Evolutionary conservation across 2,329 filamentous ascomycete genomes (phyloP).

Genomic region (Phaeosphaeriaceae sp.): DNA sequence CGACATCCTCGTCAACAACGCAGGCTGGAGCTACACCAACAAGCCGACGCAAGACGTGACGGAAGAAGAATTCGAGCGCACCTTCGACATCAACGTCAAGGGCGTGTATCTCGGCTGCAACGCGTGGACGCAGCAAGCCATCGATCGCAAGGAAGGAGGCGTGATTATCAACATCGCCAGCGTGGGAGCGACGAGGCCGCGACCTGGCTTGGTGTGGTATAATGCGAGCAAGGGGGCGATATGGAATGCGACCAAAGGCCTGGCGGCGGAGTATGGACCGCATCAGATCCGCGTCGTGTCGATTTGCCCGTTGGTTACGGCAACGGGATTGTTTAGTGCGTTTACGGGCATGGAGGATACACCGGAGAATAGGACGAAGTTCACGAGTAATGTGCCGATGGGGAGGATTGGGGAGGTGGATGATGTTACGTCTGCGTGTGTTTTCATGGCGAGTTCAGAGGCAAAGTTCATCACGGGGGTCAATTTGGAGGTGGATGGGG

Average conservation of each 20-base stretch:
- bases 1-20: constrained; percentile 68
- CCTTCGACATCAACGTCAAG: constrained; percentile 74
- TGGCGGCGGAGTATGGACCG: constrained; percentile 76
- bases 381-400: constrained; percentile 65
- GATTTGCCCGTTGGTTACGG: constrained; percentile 72
- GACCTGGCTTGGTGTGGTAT: constrained; percentile 72
- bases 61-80: constrained; percentile 69
- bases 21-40: constrained; percentile 63
- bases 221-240: constrained; percentile 73
- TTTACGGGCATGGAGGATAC: constrained; percentile 70
- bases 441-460: constrained; percentile 66
- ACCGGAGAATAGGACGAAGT: constrained; percentile 59
- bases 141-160: constrained; percentile 64
- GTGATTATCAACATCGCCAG: constrained; percentile 72
- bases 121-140: constrained; percentile 67
- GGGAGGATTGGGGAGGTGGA: constrained; percentile 66
- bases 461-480: constrained; percentile 67
- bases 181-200: constrained; percentile 67
- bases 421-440: constrained; percentile 64
- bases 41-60: constrained; percentile 68
- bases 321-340: constrained; percentile 66
- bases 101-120: constrained; percentile 67
- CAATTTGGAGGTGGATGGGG: constrained; percentile 50
- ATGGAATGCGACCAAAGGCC: constrained; percentile 67
- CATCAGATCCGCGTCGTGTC: constrained; percentile 76